Base-by-base conservation (phyloP, 345 rosid species). In the Moricandia arvensis region DNA sequence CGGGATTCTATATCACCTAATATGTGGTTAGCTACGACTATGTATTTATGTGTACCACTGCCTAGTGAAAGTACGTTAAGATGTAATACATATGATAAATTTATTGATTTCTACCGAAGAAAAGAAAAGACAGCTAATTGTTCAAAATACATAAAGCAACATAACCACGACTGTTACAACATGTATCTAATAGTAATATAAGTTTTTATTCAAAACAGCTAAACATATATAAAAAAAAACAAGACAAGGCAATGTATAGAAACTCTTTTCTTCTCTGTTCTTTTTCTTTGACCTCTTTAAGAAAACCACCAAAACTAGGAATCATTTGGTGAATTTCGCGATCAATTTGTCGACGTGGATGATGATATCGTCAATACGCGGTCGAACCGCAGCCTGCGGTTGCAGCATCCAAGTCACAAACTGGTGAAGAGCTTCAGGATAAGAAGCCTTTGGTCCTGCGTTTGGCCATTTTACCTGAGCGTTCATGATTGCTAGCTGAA, bases 371-470 rank as follows among this genome's bases (percentile, higher is more conserved):
- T 87, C 94, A 0, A 96, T 93, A 80, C 74, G 61, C 2, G 99
- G 99, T 47, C 98, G 94, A 63, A 93, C 93, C 6, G 97, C 79
- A 51, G 87, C 76, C 79, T 93, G 96, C 0, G 98, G 89, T 84
- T 93, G 99, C 74, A 95, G 91, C 99, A 96, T 93, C 99, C 99
- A 96, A 45, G 85, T 89, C 60, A 96, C 91, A 15, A 96, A 96
- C 80, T 93, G 89, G 80, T 88, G 99, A 31, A 96, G 88, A 37
- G 94, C 91, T 38, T 93, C 98, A 33, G 99, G 99, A 63, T 93
- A 93, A 27, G 82, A 61, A 5, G 66, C 84, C 71, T 87, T 93
- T 15, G 98, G 93, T 78, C 97, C 98, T 35, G 86, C 80, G 43
- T 74, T 79, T 30, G 99, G 98, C 99, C 99, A 93, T 83, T 93